Evolutionary conservation across 1,139 yeast genomes (phyloP).

Genomic region (Meyerozyma sp.): DNA sequence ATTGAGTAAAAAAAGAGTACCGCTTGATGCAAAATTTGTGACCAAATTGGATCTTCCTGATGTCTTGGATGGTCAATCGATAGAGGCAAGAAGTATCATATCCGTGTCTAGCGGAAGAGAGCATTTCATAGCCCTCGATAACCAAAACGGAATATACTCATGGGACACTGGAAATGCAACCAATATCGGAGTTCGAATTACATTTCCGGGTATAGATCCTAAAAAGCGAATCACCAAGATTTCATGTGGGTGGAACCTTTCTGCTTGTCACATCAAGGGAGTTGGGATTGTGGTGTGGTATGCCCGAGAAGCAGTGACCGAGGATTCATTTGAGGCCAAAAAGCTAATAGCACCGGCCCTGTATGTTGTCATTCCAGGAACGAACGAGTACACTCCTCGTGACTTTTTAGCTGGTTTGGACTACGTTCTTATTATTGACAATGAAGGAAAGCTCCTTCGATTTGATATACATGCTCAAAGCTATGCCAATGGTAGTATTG

Average conservation of each 20-base stretch:
- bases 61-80: constrained; percentile 4
- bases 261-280: constrained; percentile 45
- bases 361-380: constrained; percentile 36
- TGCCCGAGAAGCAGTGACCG: constrained; percentile 30
- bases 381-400: constrained; percentile 31
- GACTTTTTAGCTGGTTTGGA: constrained; percentile 58
- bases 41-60: constrained; percentile 23
- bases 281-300: constrained; percentile 63
- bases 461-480: constrained; percentile 27
- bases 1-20: constrained; percentile 2
- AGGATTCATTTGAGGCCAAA: constrained; percentile 15
- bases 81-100: constrained; percentile 25
- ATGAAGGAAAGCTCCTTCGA: constrained; percentile 39
- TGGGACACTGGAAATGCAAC: constrained; percentile 55
- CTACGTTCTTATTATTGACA: constrained; percentile 45
- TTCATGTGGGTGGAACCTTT: constrained; percentile 67
- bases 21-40: constrained; percentile 25
- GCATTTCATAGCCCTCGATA: constrained; percentile 61
- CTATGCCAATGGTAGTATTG: constrained; percentile 6
- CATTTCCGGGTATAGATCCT: constrained; percentile 24
- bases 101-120: constrained; percentile 61
- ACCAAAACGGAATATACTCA: constrained; percentile 45
- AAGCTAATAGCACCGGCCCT: constrained; percentile 24
- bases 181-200: constrained; percentile 42
- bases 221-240: constrained; percentile 33